Evolutionary conservation across 2,329 filamentous ascomycete genomes (phyloP).

Genomic region (Clonostachys sp.): DNA sequence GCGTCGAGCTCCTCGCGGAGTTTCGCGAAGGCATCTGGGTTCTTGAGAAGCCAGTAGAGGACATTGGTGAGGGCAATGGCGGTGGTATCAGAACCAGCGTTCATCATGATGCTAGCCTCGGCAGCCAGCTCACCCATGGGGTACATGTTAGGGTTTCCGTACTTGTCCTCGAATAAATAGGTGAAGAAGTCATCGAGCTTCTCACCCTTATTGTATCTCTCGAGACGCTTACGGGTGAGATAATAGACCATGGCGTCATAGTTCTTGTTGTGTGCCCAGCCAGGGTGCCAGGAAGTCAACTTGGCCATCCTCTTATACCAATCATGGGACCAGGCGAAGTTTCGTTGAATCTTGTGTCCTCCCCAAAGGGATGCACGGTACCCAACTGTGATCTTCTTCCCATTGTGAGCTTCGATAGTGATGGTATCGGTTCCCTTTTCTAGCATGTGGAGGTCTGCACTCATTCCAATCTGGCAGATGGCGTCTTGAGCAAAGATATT

Average conservation of each 20-base stretch:
- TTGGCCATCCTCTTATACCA: constrained; percentile 27
- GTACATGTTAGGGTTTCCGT: constrained; percentile 32
- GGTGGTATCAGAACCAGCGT: constrained; percentile 46
- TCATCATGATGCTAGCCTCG: constrained; percentile 48
- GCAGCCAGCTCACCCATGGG: constrained; percentile 55
- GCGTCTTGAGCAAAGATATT: constrained; percentile 54
- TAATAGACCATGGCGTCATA: not conserved
- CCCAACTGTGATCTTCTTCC: not conserved
- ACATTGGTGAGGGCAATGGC: constrained; percentile 43
- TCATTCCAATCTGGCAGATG: constrained; percentile 37
- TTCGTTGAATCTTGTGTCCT: not conserved
- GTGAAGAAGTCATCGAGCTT: constrained; percentile 56
- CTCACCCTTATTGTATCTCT: constrained; percentile 44
- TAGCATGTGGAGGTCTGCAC: not conserved
- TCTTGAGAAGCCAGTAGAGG: constrained; percentile 44
- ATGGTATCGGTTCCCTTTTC: not conserved
- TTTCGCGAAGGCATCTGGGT: constrained; percentile 30
- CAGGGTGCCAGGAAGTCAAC: constrained; percentile 26
- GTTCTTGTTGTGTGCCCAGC: not conserved
- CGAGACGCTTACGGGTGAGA: constrained; percentile 6
- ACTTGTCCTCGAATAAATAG: constrained; percentile 43
- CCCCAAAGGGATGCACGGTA: not conserved
- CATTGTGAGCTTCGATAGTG: not conserved
- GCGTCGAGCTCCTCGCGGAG: constrained; percentile 39
- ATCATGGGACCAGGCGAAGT: not conserved